A percentile compares a stretch with the other conserved stretches of the same genome.
Conservation (phyloP, 1,284 basidiomycete genomes). For the Moesziomyces antarcticus region DNA sequence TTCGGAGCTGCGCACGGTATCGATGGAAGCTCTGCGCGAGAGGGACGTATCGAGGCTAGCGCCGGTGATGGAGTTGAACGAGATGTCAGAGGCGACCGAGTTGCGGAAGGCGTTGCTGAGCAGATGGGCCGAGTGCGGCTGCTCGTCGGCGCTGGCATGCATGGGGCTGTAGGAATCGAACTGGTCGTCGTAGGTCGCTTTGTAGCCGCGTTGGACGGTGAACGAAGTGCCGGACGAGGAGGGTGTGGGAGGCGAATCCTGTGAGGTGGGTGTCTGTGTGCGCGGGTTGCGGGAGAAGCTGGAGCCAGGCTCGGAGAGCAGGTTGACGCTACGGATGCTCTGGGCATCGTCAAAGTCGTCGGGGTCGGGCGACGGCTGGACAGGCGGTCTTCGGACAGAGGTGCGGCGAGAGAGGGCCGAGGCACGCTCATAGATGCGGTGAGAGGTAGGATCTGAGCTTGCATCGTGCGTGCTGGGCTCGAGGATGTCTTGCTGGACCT, state of each 20-base stretch:
- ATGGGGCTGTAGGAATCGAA: constrained; percentile 14
- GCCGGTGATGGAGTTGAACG: constrained; percentile 56
- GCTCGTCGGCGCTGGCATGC: constrained; percentile 10
- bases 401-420: constrained; percentile 42
- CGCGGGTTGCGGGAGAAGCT: constrained; percentile 20
- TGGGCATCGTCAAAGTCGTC: constrained; percentile 43
- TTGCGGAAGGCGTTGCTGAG: constrained; percentile 51
- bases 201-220: constrained; percentile 35
- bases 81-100: constrained; percentile 53
- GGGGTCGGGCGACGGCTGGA: constrained; percentile 44
- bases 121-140: constrained; percentile 35
- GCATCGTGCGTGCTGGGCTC: constrained; percentile 5
- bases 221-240: constrained; percentile 15
- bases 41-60: constrained; percentile 9
- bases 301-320: constrained; percentile 28
- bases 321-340: constrained; percentile 49
- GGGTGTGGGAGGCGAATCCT: constrained; percentile 6
- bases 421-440: constrained; percentile 42
- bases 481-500: constrained; percentile 43
- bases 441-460: not conserved
- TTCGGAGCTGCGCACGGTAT: constrained; percentile 60
- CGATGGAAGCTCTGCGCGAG: constrained; percentile 46
- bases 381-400: constrained; percentile 32
- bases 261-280: constrained; percentile 4
- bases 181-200: constrained; percentile 24